Base-by-base conservation (phyloP, 2,329 filamentous ascomycete genomes). In the Phialophora verrucosa region DNA sequence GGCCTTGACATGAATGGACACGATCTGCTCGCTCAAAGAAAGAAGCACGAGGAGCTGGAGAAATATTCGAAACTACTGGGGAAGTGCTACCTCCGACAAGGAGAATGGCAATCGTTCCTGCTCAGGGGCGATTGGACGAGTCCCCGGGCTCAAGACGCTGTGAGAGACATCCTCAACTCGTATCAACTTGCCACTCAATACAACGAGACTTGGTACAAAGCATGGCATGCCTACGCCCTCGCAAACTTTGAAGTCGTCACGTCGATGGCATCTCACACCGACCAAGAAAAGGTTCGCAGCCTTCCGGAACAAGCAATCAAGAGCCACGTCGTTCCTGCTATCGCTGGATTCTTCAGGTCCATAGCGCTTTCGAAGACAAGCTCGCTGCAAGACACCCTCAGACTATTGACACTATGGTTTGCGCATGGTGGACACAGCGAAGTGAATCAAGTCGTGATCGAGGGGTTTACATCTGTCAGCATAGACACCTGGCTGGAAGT, bases 401-500 rank as follows among this genome's bases (percentile, higher is more conserved):
- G 95, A 62, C 83, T 99, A 51, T 84, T 99, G 53, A 98, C 95
- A 0, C 81, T 99, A 8, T 99, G 95, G 95, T 98, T 99, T 77
- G 90, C 91, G 3, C 93, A 99, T 74, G 95, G 95, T 60, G 91
- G 92, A 25, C 89, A 92, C 74, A 83, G 87, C 31, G 94, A 98
- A 71, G 96, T 99, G 68, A 97, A 94, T 74, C 82, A 86, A 17
- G 91, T 91, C 17, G 91, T 99, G 27, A 93, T 89, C 0, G 93
- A 98, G 75, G 95, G 96, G 4, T 96, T 97, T 70, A 86, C 90
- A 0, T 91, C 91, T 44, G 93, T 99, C 71, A 97, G 91, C 75
- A 91, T 99, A 63, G 95, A 99, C 78, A 98, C 94, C 0, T 99
- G 95, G 96, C 87, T 99, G 20, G 93, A 98, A 75, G 96, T 99